Evolutionary conservation across 306 rosid genomes (phyloP).

Genomic region (Oemleria cerasiformis): DNA sequence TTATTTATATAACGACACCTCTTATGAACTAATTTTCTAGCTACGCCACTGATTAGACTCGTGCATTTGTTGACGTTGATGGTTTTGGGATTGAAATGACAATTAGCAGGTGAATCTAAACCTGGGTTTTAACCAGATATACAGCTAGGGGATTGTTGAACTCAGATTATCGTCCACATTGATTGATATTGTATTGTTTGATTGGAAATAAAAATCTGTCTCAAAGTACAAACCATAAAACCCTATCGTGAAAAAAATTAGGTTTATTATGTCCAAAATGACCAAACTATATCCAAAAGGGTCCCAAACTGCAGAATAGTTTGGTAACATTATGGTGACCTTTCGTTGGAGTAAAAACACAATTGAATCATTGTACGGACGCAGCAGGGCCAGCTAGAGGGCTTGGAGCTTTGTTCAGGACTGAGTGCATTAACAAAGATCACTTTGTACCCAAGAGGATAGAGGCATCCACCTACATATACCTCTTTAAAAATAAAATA

Average conservation of each 20-base stretch:
- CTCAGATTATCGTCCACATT: too few species aligned
- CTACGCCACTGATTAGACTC: too few species aligned
- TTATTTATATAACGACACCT: too few species aligned
- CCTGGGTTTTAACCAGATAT: background rate
- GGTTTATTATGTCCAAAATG: background rate
- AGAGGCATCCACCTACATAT: constrained; percentile 23
- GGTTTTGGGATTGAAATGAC: constrained; percentile 4
- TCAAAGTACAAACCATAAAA: background rate
- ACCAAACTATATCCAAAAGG: background rate
- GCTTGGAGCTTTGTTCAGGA: constrained; percentile 65
- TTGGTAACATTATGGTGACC: constrained; percentile 29
- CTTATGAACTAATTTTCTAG: too few species aligned
- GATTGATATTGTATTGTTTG: background rate
- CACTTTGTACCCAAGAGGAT: constrained; percentile 31
- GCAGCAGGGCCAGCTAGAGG: constrained; percentile 41
- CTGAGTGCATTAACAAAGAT: constrained; percentile 39
- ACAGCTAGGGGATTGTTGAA: too few species aligned
- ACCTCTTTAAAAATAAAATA: constrained; percentile 11
- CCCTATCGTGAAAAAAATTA: background rate
- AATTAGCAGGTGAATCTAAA: constrained; percentile 1
- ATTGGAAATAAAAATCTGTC: background rate
- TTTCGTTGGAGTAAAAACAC: constrained; percentile 26
- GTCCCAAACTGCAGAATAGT: constrained; percentile 13
- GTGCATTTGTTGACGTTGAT: background rate
- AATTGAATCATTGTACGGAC: constrained; percentile 49